These are phyloP conservation scores for Daldinia concentrica DNA, from an alignment of 495 filamentous ascomycete species.

Conservation along the genomic window DNA sequence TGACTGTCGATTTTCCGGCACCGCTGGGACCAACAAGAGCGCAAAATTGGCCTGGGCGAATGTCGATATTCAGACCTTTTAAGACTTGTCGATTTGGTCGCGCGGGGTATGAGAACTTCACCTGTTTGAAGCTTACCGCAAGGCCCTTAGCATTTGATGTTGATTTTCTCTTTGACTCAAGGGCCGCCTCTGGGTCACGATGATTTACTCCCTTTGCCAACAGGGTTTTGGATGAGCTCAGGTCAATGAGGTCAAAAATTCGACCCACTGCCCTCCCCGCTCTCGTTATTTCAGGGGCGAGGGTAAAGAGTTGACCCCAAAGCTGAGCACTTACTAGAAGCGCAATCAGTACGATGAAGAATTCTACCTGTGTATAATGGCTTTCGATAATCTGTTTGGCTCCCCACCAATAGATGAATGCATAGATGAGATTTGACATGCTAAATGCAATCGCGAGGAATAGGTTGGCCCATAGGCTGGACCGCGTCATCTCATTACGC, in stretches of 20 bases:
- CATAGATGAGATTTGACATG: constrained; percentile 65
- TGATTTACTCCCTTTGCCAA: constrained; percentile 9
- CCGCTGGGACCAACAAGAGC: constrained; percentile 70
- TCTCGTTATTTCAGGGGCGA: constrained; percentile 69
- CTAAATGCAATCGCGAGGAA: constrained; percentile 66
- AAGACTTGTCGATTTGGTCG: constrained; percentile 64
- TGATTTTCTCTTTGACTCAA: constrained; percentile 31
- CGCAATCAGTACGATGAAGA: constrained; percentile 72
- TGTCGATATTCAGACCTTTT: constrained; percentile 60
- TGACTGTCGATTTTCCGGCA: constrained; percentile 69
- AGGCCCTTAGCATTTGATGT: constrained; percentile 46
- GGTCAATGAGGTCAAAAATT: constrained; percentile 61
- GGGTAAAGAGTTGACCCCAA: constrained; percentile 71
- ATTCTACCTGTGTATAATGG: constrained; percentile 65
- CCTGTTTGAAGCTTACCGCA: constrained; percentile 61
- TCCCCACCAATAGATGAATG: constrained; percentile 75
- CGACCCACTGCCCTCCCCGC: constrained; percentile 59
- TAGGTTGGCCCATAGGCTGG: constrained; percentile 58
- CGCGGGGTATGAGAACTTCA: constrained; percentile 69
- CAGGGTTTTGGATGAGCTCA: constrained; percentile 45
- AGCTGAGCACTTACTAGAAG: constrained; percentile 70
- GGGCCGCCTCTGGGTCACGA: constrained; percentile 39
- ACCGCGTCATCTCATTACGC: constrained; percentile 58
- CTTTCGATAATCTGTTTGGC: constrained; percentile 64
- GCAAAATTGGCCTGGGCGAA: constrained; percentile 66